Percentiles rank a stretch among this genome's conserved stretches.
phyloP scores from a whole-genome alignment of 202 grass and related monocot species.

The Digitaria exilis region DNA sequence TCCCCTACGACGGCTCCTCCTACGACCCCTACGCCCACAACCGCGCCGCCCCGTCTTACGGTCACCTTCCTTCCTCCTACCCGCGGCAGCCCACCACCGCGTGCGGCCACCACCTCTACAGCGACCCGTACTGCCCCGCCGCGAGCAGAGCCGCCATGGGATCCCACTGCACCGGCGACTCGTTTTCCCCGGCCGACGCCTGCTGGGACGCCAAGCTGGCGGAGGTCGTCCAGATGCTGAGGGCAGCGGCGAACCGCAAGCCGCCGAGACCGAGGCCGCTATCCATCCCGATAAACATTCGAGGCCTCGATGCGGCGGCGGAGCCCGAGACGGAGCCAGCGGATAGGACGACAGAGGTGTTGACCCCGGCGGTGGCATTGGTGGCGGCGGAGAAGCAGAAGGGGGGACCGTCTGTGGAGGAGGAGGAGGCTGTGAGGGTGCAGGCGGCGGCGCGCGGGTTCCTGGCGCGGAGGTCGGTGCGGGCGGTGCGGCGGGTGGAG shows the following conservation, averaged over 20 bases:
- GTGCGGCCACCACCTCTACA: too few relatives aligned
- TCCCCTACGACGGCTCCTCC: slow-evolving; percentile 25
- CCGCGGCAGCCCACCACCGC: background rate
- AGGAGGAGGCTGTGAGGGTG: slow-evolving; percentile 27
- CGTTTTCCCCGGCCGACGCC: background rate
- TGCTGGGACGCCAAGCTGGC: too few relatives aligned
- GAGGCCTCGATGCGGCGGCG: background rate
- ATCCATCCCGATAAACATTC: slow-evolving; percentile 43
- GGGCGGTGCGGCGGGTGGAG: background rate
- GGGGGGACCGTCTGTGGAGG: too few relatives aligned
- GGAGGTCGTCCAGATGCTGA: too few relatives aligned
- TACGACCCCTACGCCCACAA: background rate
- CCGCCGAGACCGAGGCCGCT: background rate
- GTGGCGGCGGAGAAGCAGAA: background rate
- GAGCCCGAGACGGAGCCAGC: background rate
- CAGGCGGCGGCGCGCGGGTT: slow-evolving; percentile 20
- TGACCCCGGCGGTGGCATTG: too few relatives aligned
- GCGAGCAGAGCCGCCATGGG: too few relatives aligned
- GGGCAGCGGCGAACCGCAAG: too few relatives aligned
- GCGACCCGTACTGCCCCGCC: too few relatives aligned
- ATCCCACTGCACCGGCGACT: background rate
- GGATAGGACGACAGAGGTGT: background rate
- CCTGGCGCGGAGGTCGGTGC: background rate
- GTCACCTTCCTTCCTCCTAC: background rate
- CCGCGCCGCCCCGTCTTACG: too few relatives aligned